Percentiles rank a stretch among this genome's conserved stretches.
phyloP scores from a whole-genome alignment of 2,329 filamentous ascomycete species.

The Lasiodiplodia hormozganensis region DNA sequence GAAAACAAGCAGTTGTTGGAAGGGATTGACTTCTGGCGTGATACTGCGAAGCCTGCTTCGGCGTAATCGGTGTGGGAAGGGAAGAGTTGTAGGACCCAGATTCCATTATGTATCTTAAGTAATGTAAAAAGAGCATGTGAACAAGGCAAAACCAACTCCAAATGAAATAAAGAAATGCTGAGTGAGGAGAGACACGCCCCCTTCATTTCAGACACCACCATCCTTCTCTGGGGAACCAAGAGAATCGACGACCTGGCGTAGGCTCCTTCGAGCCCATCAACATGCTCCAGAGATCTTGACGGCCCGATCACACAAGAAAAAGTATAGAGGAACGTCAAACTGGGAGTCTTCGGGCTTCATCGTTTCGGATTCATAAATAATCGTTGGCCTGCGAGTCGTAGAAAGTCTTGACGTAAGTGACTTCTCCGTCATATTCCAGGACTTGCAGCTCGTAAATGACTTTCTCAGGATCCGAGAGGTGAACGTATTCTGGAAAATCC shows the following conservation, averaged over 20 bases:
- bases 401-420: too few species aligned
- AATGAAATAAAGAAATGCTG: too few species aligned
- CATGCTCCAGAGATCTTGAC: neutral
- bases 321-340: neutral
- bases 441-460: too few species aligned
- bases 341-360: neutral
- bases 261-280: neutral
- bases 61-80: neutral
- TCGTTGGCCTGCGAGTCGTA: too few species aligned
- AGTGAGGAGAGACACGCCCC: neutral
- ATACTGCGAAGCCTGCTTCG: conserved; percentile 2
- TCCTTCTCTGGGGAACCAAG: neutral
- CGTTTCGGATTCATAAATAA: neutral
- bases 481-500: too few species aligned
- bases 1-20: neutral
- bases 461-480: too few species aligned
- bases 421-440: too few species aligned
- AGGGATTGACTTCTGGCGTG: neutral
- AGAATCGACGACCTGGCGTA: neutral
- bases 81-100: neutral
- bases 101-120: neutral
- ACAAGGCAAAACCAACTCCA: neutral
- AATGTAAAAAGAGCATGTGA: neutral
- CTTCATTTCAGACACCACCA: neutral
- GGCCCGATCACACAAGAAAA: neutral